Evolutionary conservation across 345 rosid genomes (phyloP).

Genomic region (Kandelia obovata): DNA sequence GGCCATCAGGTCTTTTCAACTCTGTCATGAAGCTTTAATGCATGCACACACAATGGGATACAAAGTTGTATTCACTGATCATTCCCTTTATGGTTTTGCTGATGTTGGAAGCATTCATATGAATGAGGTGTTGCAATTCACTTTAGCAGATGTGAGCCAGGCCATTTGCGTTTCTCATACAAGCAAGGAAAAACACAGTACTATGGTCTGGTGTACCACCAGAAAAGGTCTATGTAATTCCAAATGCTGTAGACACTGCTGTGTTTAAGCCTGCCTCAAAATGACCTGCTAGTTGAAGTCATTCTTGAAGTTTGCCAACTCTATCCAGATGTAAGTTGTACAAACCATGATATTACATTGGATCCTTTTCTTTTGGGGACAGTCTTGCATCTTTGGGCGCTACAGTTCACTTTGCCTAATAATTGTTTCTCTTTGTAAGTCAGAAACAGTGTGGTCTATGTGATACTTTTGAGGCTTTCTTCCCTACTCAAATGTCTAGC

Average conservation of each 20-base stretch:
- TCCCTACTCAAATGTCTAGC: too few relatives aligned
- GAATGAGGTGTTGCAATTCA: conserved; percentile 93
- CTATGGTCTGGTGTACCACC: conserved; percentile 90
- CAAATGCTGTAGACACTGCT: conserved; percentile 97
- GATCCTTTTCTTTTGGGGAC: too few relatives aligned
- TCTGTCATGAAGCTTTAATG: conserved; percentile 95
- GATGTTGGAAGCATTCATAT: conserved; percentile 96
- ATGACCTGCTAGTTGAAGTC: conserved; percentile 83
- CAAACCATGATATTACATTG: too few relatives aligned
- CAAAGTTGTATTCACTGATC: conserved; percentile 89
- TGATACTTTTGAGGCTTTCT: background rate
- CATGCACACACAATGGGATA: conserved; percentile 90
- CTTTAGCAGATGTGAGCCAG: conserved; percentile 89
- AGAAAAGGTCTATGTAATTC: conserved; percentile 79
- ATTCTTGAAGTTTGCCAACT: conserved; percentile 79
- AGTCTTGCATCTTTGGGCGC: background rate
- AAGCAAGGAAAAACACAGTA: conserved; percentile 90
- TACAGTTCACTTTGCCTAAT: background rate
- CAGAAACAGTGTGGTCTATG: background rate
- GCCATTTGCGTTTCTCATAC: conserved; percentile 98
- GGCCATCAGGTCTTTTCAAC: conserved; percentile 98
- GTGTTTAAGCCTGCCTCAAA: conserved; percentile 80
- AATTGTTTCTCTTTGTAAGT: too few relatives aligned
- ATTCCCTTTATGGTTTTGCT: conserved; percentile 87
- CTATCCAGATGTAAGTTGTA: conserved; percentile 67